Evolutionary conservation across 257 asterid genomes (phyloP).

Genomic region (Primulina tabacum): DNA sequence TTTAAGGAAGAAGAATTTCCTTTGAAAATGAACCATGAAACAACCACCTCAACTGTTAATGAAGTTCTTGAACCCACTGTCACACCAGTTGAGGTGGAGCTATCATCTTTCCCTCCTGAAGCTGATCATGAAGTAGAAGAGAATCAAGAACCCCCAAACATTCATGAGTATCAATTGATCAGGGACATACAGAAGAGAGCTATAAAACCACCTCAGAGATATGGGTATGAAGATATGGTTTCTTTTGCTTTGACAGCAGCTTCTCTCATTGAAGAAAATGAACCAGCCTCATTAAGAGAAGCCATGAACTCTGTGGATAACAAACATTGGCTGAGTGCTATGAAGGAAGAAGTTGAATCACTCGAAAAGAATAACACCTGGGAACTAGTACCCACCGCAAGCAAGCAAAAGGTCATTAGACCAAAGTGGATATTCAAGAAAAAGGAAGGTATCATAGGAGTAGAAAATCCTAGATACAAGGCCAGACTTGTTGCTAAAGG

Average conservation of each 20-base stretch:
- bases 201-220: background rate
- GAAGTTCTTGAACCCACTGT: too few species aligned
- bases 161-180: background rate
- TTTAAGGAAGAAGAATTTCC: background rate
- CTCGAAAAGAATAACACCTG: background rate
- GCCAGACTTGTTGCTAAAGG: background rate
- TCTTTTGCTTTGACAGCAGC: background rate
- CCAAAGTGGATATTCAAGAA: background rate
- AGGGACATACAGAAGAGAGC: background rate
- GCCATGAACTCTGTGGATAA: background rate
- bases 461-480: background rate
- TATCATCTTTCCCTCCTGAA: background rate
- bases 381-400: background rate
- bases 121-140: too few species aligned
- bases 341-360: background rate
- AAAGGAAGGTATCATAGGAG: background rate
- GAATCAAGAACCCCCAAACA: too few species aligned
- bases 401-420: background rate
- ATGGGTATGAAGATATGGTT: background rate
- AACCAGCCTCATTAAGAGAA: background rate
- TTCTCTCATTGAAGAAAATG: fast-evolving
- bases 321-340: fast-evolving
- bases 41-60: too few species aligned
- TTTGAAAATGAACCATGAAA: fast-evolving
- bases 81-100: background rate